A percentile compares a stretch with the other conserved stretches of the same genome.
Evolutionary conservation across 176 grass and related monocot genomes (phyloP).

Genomic region (Calamus simplicifolius): DNA sequence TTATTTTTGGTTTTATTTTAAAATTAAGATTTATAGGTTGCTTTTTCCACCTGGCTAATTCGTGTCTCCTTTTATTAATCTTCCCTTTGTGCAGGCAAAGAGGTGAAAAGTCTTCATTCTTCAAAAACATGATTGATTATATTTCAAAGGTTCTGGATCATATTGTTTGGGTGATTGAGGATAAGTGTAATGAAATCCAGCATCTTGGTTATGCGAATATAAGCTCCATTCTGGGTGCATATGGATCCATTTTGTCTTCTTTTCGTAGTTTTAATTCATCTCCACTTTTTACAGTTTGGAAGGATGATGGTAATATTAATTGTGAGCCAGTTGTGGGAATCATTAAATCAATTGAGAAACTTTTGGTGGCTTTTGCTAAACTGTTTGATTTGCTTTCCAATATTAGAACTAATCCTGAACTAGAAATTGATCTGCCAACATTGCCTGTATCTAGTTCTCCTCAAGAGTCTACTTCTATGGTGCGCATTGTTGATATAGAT

Average conservation of each 20-base stretch:
- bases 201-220: slow-evolving; percentile 38
- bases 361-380: slow-evolving; percentile 52
- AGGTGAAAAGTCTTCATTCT: slow-evolving; percentile 51
- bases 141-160: slow-evolving; percentile 44
- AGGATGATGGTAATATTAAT: slow-evolving; percentile 26
- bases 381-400: slow-evolving; percentile 49
- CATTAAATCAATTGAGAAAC: slow-evolving; percentile 48
- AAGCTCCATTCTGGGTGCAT: slow-evolving; percentile 45
- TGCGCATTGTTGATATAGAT: slow-evolving; percentile 67
- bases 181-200: slow-evolving; percentile 48
- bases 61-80: background rate
- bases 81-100: slow-evolving; percentile 36
- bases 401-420: slow-evolving; percentile 34
- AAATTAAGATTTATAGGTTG: no score
- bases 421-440: slow-evolving; percentile 28
- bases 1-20: no score
- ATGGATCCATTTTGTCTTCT: slow-evolving; percentile 38
- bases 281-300: slow-evolving; percentile 50
- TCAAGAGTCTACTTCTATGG: slow-evolving; percentile 34
- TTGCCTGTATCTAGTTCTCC: slow-evolving; percentile 35
- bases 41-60: no score
- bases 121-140: slow-evolving; percentile 37
- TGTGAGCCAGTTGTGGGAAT: slow-evolving; percentile 32
- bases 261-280: slow-evolving; percentile 53
- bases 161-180: slow-evolving; percentile 45